Evolutionary conservation across 2,329 filamentous ascomycete species (phyloP).

Genomic region (Trichophyton simii): DNA sequence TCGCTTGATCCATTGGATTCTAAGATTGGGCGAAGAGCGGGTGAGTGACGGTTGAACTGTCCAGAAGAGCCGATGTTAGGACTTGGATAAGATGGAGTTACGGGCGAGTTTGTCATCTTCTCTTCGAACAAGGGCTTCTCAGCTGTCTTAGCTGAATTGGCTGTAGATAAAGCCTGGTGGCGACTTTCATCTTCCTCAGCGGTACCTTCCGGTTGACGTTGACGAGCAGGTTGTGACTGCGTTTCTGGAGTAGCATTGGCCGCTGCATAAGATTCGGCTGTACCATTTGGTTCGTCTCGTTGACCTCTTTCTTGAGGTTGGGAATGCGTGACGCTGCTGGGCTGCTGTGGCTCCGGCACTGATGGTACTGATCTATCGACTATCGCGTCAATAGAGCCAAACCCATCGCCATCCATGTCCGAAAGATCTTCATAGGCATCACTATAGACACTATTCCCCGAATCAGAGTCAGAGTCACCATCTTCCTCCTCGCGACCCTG

Average conservation of each 20-base stretch:
- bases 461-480: slow-evolving; percentile 29
- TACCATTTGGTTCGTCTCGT: background rate
- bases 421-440: slow-evolving; percentile 31
- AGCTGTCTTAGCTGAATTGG: background rate
- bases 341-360: background rate
- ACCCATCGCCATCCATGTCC: slow-evolving; percentile 30
- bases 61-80: background rate
- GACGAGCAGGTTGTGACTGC: background rate
- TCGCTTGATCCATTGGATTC: background rate
- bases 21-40: background rate
- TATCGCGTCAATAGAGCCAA: slow-evolving; percentile 40
- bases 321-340: background rate
- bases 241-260: background rate
- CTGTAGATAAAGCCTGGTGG: too few species aligned
- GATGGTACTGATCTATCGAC: slow-evolving; percentile 14
- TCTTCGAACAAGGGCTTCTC: background rate
- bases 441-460: slow-evolving; percentile 37
- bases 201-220: background rate
- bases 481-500: slow-evolving; percentile 11
- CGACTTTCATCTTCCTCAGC: background rate
- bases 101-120: background rate
- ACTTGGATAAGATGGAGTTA: background rate
- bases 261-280: background rate
- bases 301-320: background rate
- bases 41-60: background rate